phyloP scores from a whole-genome alignment of 2,329 filamentous ascomycete species.

The Ceratocystis colombiana region DNA sequence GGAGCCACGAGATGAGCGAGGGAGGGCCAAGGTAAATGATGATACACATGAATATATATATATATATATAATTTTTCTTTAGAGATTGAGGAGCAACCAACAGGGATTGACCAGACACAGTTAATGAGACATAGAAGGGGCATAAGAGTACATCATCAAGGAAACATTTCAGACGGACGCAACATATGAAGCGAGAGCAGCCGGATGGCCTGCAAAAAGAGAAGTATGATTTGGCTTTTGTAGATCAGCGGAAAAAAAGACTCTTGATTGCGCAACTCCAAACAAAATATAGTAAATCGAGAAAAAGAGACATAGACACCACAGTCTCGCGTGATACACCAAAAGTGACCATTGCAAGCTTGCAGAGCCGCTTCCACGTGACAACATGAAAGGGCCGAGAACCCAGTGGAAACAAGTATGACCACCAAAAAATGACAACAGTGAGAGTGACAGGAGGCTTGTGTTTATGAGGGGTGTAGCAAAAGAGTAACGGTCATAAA shows the following conservation, averaged over 20 bases:
- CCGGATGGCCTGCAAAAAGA: not conserved
- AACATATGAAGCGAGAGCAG: not conserved
- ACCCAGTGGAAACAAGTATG: not conserved
- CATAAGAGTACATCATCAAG: conserved; percentile 12
- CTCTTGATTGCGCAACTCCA: conserved; percentile 5
- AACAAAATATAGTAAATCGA: not conserved
- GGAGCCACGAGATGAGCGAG: conserved; percentile 4
- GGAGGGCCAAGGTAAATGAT: not conserved
- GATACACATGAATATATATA: not conserved
- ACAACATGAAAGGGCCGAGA: conserved; percentile 16
- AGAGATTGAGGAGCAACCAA: not conserved
- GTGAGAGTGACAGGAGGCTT: not conserved
- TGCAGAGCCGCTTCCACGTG: not conserved
- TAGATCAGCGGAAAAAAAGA: conserved; percentile 8
- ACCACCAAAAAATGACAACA: not conserved
- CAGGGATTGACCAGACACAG: not conserved
- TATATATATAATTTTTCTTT: no score
- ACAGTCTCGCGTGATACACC: not conserved
- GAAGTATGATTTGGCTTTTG: not conserved
- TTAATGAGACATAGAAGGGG: not conserved
- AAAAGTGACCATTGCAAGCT: conserved; percentile 12
- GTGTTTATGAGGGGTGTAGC: conserved; percentile 1
- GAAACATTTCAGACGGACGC: not conserved
- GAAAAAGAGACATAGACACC: not conserved
- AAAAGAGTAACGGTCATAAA: conserved; percentile 7